A percentile compares a stretch with the other conserved stretches of the same genome.
phyloP scores from a whole-genome alignment of 305 asterid species.

The Fraxinus velutina region DNA sequence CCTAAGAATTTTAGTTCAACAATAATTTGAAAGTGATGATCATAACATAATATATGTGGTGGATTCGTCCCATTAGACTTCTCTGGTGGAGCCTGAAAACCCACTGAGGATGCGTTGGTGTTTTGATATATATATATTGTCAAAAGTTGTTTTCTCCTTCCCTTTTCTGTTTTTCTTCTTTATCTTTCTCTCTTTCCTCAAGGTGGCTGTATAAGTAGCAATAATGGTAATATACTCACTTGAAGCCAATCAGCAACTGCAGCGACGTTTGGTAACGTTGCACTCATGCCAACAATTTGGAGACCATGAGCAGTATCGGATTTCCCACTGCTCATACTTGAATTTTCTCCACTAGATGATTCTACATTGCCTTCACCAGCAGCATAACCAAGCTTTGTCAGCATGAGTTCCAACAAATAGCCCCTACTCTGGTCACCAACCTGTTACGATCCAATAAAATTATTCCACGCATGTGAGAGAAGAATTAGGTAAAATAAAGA shows the following conservation, averaged over 20 bases:
- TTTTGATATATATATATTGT: neutral
- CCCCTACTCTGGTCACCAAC: constrained; percentile 99
- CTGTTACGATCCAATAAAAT: constrained; percentile 43
- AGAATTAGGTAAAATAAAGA: constrained; percentile 18
- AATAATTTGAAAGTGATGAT: neutral
- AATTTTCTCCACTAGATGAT: constrained; percentile 88
- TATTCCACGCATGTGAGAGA: constrained; percentile 21
- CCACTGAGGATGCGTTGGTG: neutral
- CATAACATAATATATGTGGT: neutral
- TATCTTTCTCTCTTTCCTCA: neutral
- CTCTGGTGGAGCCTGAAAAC: neutral
- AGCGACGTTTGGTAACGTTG: constrained; percentile 91
- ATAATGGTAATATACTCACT: constrained; percentile 44
- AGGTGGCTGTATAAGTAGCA: constrained; percentile 3
- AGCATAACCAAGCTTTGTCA: constrained; percentile 97
- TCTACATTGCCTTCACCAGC: constrained; percentile 93
- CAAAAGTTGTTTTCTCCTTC: neutral
- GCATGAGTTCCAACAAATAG: constrained; percentile 88
- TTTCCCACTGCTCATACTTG: constrained; percentile 78
- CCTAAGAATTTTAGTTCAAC: neutral
- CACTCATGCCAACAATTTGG: constrained; percentile 99
- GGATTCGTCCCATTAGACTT: neutral
- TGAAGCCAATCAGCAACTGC: constrained; percentile 98
- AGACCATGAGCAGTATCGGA: constrained; percentile 77
- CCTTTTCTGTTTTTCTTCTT: neutral